Evolutionary conservation across 2,329 filamentous ascomycete genomes (phyloP), one percentile per base, ranked within the genome.

Genomic region (Pleurostoma richardsiae): DNA sequence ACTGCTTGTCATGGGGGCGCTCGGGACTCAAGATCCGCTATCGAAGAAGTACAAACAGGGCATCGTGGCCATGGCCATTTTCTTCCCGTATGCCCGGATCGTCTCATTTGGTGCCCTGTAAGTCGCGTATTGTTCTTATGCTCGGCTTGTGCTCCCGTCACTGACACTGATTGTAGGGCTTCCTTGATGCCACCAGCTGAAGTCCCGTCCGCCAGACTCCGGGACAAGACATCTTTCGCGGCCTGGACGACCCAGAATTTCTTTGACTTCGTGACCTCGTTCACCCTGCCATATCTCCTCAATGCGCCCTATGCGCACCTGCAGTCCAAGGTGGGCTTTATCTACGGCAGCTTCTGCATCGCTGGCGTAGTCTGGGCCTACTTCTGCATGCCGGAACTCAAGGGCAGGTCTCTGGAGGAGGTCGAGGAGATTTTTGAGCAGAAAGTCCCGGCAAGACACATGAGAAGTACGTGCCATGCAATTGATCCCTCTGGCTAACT

Each of bases 361-460:
- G 39, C 47, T n/a, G 36, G 30, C 27, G 38, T 38, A 28, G 3
- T 47, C 6, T 49, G 41, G 31, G 40, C 48, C 10, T 44, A 31
- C 38, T 44, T 47, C 40, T 47, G 45, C 39, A 44, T 49, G 19
- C 48, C 45, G 7, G 48, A 49, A 39, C 44, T 42, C n/a, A 44
- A 44, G 10, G 48, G 45, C 11, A 33, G 38, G 28, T 41, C 38
- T 4, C 41, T 49, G 38, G 48, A 49, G 39, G 48, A 49, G 28
- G 44, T 49, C 29, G 48, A 49, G 7, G 27, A 44, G 42, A 29
- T 49, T 4, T 49, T 49, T 11, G 8, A 8, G n/a, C 8, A 36
- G 8, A n/a, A n/a, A 8, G 33, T 36, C 33, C 33, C 33, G n/a
- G 33, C 19, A 19, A 19, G 19, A 19, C 19, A 19, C 19, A 19